phyloP scores from a whole-genome alignment of 768 basidiomycete species.

The Boletus fagicola region DNA sequence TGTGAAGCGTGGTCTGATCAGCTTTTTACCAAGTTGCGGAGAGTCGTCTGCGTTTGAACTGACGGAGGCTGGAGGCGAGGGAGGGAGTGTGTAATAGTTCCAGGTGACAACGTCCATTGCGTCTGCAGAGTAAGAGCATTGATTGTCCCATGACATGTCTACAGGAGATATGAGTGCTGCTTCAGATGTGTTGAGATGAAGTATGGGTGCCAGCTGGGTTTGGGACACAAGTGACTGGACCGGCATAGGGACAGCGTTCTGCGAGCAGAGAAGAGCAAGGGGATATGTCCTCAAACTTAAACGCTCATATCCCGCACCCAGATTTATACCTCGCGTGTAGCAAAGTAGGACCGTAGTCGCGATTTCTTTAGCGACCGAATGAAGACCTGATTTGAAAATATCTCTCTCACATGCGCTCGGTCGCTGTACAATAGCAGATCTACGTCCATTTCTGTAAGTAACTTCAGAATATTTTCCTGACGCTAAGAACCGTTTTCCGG shows the following conservation, averaged over 20 bases:
- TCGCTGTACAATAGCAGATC: slow-evolving; percentile 28
- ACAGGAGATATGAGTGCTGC: slow-evolving; percentile 49
- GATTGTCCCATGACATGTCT: slow-evolving; percentile 51
- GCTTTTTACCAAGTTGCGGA: slow-evolving; percentile 41
- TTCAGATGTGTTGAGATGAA: slow-evolving; percentile 58
- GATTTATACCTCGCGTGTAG: slow-evolving; percentile 35
- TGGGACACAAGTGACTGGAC: slow-evolving; percentile 20
- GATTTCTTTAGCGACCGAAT: slow-evolving; percentile 34
- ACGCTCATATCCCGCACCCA: slow-evolving; percentile 19
- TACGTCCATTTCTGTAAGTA: slow-evolving; percentile 26
- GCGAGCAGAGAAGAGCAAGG: slow-evolving; percentile 12
- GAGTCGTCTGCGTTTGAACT: slow-evolving; percentile 45
- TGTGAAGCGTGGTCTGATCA: slow-evolving; percentile 52
- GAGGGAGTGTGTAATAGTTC: slow-evolving; percentile 49
- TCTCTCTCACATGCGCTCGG: slow-evolving; percentile 33
- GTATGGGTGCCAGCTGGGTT: slow-evolving; percentile 44
- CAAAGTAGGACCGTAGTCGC: slow-evolving; percentile 26
- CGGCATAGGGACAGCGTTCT: slow-evolving; percentile 11
- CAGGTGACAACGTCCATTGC: slow-evolving; percentile 42
- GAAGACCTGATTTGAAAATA: slow-evolving; percentile 36
- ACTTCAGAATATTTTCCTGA: slow-evolving; percentile 18
- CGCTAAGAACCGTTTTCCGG: slow-evolving; percentile 17
- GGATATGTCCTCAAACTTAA: slow-evolving; percentile 21
- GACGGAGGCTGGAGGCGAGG: slow-evolving; percentile 49
- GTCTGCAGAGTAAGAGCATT: slow-evolving; percentile 35